Conservation (phyloP, 2,329 filamentous ascomycete species). For the Epichloe bromicola region DNA sequence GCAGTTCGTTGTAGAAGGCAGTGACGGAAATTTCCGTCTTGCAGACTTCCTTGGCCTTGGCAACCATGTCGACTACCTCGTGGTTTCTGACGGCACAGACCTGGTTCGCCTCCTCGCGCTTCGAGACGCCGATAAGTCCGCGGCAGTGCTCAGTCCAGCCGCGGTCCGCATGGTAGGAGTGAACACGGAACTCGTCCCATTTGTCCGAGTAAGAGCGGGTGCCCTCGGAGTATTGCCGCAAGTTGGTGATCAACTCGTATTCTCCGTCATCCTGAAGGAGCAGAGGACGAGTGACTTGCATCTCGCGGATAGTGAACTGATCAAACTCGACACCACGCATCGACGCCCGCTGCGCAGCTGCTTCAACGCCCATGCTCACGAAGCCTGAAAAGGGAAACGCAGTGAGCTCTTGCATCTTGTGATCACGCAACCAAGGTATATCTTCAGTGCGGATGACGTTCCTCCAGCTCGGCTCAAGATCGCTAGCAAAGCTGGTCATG, state of each 20-base stretch:
- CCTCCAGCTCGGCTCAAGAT: constrained; percentile 34
- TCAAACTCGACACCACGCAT: constrained; percentile 9
- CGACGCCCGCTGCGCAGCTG: constrained; percentile 23
- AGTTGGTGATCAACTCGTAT: constrained; percentile 14
- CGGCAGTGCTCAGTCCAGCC: constrained; percentile 47
- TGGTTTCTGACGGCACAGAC: not conserved
- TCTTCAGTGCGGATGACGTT: constrained; percentile 34
- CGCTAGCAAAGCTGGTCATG: constrained; percentile 30
- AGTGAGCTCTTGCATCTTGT: constrained; percentile 41
- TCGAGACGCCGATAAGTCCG: constrained; percentile 32
- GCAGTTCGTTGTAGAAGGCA: constrained; percentile 14
- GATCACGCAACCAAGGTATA: constrained; percentile 44
- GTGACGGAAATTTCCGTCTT: constrained; percentile 2
- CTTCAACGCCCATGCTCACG: constrained; percentile 37
- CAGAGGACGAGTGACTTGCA: constrained; percentile 4
- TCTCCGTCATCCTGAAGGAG: constrained; percentile 7
- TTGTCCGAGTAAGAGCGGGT: constrained; percentile 23
- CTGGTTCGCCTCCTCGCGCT: not conserved
- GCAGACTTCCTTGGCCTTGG: constrained; percentile 12
- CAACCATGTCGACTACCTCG: not conserved
- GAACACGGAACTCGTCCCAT: constrained; percentile 45
- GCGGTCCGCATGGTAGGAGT: constrained; percentile 35
- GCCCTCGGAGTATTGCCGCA: constrained; percentile 16
- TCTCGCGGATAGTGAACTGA: constrained; percentile 3
- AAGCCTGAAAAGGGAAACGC: constrained; percentile 43